Evolutionary conservation across 805 yeast species (phyloP), one percentile per base, ranked within the genome.

Genomic region (Saturnispora sekii): DNA sequence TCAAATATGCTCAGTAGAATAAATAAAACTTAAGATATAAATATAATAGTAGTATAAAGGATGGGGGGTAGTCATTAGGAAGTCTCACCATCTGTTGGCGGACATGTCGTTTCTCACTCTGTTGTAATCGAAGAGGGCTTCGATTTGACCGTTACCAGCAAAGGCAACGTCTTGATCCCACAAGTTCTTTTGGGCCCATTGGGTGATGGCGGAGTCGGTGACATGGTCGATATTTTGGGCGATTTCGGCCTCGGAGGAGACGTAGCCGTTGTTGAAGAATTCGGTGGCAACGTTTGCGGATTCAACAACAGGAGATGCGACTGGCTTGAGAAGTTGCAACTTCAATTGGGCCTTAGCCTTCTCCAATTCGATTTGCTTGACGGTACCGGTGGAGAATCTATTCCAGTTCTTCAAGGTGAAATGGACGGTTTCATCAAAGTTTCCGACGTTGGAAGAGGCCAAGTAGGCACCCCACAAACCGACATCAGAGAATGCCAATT

Each of bases 91-190:
- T 82, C 94, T 84, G 80, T 83, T 72, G 85, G 82, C 76, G 59
- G 93, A 77, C 88, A 85, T 84, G 60, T 82, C 89, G 68, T 80
- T 81, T 81, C 95, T 82, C 65, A 79, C 69, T 79, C 90, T 81
- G 77, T 70, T 73, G 78, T 84, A 84, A 66, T 84, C 95, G 63
- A 84, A 71, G 67, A 84, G 71, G 54, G 72, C 86, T 74, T 84
- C 95, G 69, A 82, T 83, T 70, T 81, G 84, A 67, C 95, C 95
- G 52, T 84, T 76, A 66, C 84, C 93, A 48, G 90, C 74, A 58
- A 84, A 69, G 55, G 86, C 94, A 59, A 84, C 71, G 67, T 84
- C 95, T 66, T 76, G 84, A 68, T 84, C 94, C 84, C 87, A 84
- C 64, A 84, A 72, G 66, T 76, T 71, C 51, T 72, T 70, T 60